phyloP scores from a whole-genome alignment of 2,329 filamentous ascomycete species.

The Talaromyces sp. region DNA sequence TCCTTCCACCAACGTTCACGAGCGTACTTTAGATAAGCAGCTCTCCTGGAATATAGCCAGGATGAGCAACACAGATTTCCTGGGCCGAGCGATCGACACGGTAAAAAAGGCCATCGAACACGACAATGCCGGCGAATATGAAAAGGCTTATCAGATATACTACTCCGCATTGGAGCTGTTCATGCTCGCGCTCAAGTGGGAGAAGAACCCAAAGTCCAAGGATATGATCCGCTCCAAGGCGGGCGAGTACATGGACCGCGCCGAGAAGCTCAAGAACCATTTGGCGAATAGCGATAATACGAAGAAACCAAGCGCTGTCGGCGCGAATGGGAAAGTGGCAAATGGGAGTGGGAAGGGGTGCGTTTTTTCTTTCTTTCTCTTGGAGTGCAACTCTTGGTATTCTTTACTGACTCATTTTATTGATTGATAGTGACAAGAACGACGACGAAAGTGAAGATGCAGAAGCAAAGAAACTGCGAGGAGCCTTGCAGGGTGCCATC shows the following conservation, averaged over 20 bases:
- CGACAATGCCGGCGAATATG: slow-evolving; percentile 93
- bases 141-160: slow-evolving; percentile 94
- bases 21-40: not conserved
- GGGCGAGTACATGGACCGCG: slow-evolving; percentile 95
- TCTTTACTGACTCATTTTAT: not conserved
- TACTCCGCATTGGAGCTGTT: slow-evolving; percentile 95
- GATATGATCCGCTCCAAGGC: slow-evolving; percentile 96
- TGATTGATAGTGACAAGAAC: slow-evolving; percentile 32
- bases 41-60: slow-evolving; percentile 22
- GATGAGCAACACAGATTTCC: slow-evolving; percentile 96
- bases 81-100: slow-evolving; percentile 91
- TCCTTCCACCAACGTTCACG: not conserved
- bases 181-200: slow-evolving; percentile 98
- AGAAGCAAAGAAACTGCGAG: slow-evolving; percentile 91
- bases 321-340: slow-evolving; percentile 47
- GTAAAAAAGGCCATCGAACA: slow-evolving; percentile 97
- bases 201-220: slow-evolving; percentile 96
- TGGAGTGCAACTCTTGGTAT: not conserved
- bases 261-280: slow-evolving; percentile 94
- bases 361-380: slow-evolving; percentile 14
- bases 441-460: slow-evolving; percentile 72
- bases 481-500: slow-evolving; percentile 85
- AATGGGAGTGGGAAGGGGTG: slow-evolving; percentile 51
- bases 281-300: slow-evolving; percentile 58
- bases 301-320: slow-evolving; percentile 48